Evolutionary conservation across 768 basidiomycete genomes (phyloP).

Genomic region (Boletus rubescentipes): DNA sequence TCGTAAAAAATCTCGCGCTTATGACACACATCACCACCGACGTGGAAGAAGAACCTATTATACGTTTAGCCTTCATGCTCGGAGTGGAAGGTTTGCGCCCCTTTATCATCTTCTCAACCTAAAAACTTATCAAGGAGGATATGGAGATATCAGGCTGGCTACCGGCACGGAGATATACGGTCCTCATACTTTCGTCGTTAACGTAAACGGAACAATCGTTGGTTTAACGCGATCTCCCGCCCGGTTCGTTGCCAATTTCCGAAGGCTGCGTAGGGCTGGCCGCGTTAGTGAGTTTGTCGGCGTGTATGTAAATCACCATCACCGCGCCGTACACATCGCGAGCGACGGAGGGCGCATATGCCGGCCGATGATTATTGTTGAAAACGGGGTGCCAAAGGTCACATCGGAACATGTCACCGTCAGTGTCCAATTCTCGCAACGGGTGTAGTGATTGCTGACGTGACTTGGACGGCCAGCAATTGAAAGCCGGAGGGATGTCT

Average conservation of each 20-base stretch:
- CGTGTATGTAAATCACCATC: slow-evolving; percentile 95
- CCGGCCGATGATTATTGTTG: slow-evolving; percentile 95
- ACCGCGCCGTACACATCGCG: slow-evolving; percentile 92
- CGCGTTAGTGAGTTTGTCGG: slow-evolving; percentile 95
- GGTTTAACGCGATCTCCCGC: slow-evolving; percentile 85
- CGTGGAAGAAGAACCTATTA: slow-evolving; percentile 93
- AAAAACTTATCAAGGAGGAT: slow-evolving; percentile 13
- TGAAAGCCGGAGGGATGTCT: slow-evolving; percentile 73
- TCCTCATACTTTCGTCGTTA: slow-evolving; percentile 89
- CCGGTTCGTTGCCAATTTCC: slow-evolving; percentile 87
- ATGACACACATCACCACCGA: slow-evolving; percentile 99
- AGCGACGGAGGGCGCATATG: slow-evolving; percentile 98
- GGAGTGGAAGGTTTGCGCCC: slow-evolving; percentile 82
- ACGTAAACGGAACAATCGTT: slow-evolving; percentile 95
- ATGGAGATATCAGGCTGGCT: slow-evolving; percentile 79
- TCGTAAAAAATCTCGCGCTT: slow-evolving; percentile 96
- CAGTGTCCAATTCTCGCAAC: slow-evolving; percentile 11
- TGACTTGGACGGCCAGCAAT: slow-evolving; percentile 46
- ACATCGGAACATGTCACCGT: slow-evolving; percentile 79
- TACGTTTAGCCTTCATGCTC: slow-evolving; percentile 88
- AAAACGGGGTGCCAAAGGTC: slow-evolving; percentile 74
- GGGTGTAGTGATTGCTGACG: slow-evolving; percentile 2
- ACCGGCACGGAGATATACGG: slow-evolving; percentile 97
- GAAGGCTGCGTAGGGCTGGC: slow-evolving; percentile 88
- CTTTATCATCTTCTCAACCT: slow-evolving; percentile 8